These are phyloP conservation scores for Verticillium klebahnii DNA, from an alignment of 2,329 filamentous ascomycete genomes.

Conservation along the genomic window DNA sequence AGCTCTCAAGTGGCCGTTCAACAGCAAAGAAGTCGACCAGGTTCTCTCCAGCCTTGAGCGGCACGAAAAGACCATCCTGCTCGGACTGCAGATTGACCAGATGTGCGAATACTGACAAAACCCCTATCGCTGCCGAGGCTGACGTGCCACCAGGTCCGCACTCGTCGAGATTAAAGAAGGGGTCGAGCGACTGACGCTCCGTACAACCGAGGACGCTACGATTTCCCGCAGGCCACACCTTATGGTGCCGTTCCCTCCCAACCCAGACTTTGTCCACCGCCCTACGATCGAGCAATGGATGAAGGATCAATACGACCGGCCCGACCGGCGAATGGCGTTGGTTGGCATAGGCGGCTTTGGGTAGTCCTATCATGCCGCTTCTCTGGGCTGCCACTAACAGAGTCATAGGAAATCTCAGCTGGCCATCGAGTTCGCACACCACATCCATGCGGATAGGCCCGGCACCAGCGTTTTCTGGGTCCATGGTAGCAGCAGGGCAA, in stretches of 20 bases:
- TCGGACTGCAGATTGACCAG: conserved; percentile 27
- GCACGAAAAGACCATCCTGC: conserved; percentile 20
- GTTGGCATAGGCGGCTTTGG: conserved; percentile 12
- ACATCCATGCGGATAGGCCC: neutral
- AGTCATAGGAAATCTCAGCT: conserved; percentile 13
- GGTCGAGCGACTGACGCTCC: neutral
- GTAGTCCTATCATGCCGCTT: neutral
- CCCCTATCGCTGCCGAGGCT: neutral
- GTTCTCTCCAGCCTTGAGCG: conserved; percentile 20
- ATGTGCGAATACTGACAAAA: conserved; percentile 5
- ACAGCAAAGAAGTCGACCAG: conserved; percentile 26
- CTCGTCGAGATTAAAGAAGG: no score
- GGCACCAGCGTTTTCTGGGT: conserved; percentile 11
- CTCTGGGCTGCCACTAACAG: neutral
- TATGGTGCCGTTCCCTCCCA: conserved; percentile 9
- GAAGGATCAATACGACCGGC: neutral
- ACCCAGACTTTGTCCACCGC: conserved; percentile 11
- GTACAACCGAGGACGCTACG: neutral
- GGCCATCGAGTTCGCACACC: conserved; percentile 13
- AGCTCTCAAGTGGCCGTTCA: conserved; percentile 33
- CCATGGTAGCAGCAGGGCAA: neutral
- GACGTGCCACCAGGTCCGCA: neutral
- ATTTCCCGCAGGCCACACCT: neutral
- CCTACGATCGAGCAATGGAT: conserved; percentile 6
- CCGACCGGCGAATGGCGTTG: conserved; percentile 2